Evolutionary conservation across 352 stramenopile genomes (phyloP), one percentile per base, ranked within the genome.

Genomic region (Globisporangium camurandrum): DNA sequence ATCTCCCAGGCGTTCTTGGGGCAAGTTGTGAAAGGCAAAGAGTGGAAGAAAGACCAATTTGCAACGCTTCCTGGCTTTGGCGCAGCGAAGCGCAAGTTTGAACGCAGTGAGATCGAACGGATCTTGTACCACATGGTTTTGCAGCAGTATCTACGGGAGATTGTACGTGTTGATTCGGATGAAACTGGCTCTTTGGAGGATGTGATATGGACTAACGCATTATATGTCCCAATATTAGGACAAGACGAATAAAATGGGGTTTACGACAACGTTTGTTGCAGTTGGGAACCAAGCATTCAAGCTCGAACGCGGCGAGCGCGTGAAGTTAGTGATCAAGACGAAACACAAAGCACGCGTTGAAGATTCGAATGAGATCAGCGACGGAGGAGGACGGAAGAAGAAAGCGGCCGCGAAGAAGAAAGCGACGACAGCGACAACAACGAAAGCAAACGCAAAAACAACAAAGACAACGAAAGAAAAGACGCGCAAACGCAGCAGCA

Each of bases 101-200:
- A 76, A 37, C 69, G 76, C 20, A 88, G 76, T 49, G 83, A 94
- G 67, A 67, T 88, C 28, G 83, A 94, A 46, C 71, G 83, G 12
- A 86, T 94, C 41, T 55, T 94, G 37, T 92, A 90, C 54, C 80
- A 92, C 64, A 94, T 94, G 83, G 72, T 94, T 45, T 66, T 94
- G 54, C 77, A 78, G 19, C 77, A 94, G 48, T 94, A 91, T 26
- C 47, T 92, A 14, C 64, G 75, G 4, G 83, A 94, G 68, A 48
- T 87, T 38, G 71, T 80, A 60, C 51, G 65, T 49, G 19, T 30
- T 27, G 37, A n/a, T 12, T 38, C 4, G n/a, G 20, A 8, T 2
- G 7, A 20, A 23, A n/a, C n/a, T n/a, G n/a, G n/a, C n/a, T 20
- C 33, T 23, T 33, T 47, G 53, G 6, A 22, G 1, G 34, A 37